Base-by-base conservation (phyloP, 495 filamentous ascomycete genomes). In the Penicillium simplicissimum region DNA sequence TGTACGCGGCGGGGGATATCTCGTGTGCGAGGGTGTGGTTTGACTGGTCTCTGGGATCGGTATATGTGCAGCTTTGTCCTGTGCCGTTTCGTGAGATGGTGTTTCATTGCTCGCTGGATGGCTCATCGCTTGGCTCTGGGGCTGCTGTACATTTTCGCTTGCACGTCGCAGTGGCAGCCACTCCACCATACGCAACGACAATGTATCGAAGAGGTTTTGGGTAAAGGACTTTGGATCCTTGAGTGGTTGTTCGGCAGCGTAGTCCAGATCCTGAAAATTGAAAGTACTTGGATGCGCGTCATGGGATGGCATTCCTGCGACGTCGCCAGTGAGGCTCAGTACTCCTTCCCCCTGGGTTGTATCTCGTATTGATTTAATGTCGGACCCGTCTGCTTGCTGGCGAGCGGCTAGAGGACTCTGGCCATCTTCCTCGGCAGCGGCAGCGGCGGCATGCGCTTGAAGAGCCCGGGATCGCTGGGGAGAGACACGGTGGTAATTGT, bases 161-260 rank as follows among this genome's bases (percentile, higher is more conserved):
- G 74, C 58, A 52, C 78, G 70, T 64, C 76, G 67, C 10, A 88
- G 82, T 14, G 87, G 85, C 38, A 90, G 76, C 89, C 89, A 93
- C 71, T 93, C 90, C 31, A 94, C 76, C 86, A 94, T 90, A 57
- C 87, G 87, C 62, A 92, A 81, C 5, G 91, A 83, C 43, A 87
- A 79, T 3, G 91, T 92, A 62, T 88, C 88, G 66, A 94, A 93
- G 3, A 95, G 77, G 59, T 90, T 90, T 48, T 92, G 92, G 9
- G 89, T 88, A 64, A 96, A 93, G 1, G 91, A 94, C 61, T 90
- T 89, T 19, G 91, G 89, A 67, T 96, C 91, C 66, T 89, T 92
- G 64, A 83, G 80, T 8, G 76, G 73, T 45, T 85, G 82, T 82
- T 84, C 45, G 52, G 69, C 35, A 36, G 67, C 54, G 37, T 59